These are phyloP conservation scores for Chaetomiaceae sp. DNA, from an alignment of 2,329 filamentous ascomycete genomes.

Conservation along the genomic window DNA sequence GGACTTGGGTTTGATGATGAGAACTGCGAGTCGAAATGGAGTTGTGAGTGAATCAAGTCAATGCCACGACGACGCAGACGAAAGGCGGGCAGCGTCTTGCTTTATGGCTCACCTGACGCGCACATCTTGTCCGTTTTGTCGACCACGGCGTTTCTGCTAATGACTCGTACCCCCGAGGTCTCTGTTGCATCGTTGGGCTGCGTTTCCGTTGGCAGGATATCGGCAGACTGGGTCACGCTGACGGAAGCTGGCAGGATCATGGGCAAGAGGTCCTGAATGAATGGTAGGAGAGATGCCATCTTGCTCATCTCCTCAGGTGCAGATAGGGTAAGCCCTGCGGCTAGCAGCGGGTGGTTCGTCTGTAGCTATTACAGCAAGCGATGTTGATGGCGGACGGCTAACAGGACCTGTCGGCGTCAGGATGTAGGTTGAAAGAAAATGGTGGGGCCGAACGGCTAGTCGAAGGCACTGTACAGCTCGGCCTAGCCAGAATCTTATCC, in stretches of 20 bases:
- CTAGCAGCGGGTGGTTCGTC: too few relatives aligned
- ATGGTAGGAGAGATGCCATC: slow-evolving; percentile 49
- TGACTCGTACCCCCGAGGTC: slow-evolving; percentile 32
- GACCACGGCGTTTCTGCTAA: slow-evolving; percentile 51
- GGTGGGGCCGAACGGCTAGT: too few relatives aligned
- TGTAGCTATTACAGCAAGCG: too few relatives aligned
- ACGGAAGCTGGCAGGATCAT: slow-evolving; percentile 55
- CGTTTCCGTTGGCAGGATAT: slow-evolving; percentile 38
- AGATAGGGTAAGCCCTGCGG: too few relatives aligned
- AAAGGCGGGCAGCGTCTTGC: too few relatives aligned
- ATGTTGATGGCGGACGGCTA: too few relatives aligned
- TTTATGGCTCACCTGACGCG: slow-evolving; percentile 48
- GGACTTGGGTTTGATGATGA: slow-evolving; percentile 58
- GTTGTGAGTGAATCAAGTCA: neutral
- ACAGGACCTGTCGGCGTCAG: too few relatives aligned
- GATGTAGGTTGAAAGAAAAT: too few relatives aligned
- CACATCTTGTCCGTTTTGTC: slow-evolving; percentile 60
- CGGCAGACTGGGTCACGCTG: slow-evolving; percentile 45
- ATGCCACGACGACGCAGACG: too few relatives aligned
- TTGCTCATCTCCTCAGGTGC: slow-evolving; percentile 2
- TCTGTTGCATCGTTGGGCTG: slow-evolving; percentile 32
- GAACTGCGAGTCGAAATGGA: slow-evolving; percentile 36
- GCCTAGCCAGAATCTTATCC: too few relatives aligned
- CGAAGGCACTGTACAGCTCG: too few relatives aligned
- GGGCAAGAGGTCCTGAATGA: slow-evolving; percentile 52